phyloP scores from a whole-genome alignment of 768 basidiomycete genomes.

The Clavaria fumosa region DNA sequence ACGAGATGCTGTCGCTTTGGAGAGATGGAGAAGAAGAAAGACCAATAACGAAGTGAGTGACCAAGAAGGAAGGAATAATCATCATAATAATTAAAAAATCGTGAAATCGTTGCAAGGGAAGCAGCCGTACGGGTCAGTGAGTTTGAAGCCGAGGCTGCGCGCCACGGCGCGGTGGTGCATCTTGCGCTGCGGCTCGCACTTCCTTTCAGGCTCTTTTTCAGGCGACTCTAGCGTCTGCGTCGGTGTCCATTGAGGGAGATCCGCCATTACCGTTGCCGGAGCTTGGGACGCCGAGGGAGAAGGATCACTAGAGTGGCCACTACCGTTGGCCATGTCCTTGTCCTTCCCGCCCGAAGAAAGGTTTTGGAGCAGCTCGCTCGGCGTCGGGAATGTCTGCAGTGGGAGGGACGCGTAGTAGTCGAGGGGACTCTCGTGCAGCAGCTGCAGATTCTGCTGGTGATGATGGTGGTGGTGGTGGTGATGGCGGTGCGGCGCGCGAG shows the following conservation, averaged over 20 bases:
- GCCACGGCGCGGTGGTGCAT: constrained; percentile 43
- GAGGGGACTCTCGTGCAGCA: neutral
- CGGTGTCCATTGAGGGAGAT: too few relatives aligned
- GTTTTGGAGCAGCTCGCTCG: constrained; percentile 43
- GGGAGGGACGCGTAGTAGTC: constrained; percentile 6
- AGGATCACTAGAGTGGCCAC: too few relatives aligned
- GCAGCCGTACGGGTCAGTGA: constrained; percentile 43
- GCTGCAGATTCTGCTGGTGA: neutral
- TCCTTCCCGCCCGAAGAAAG: too few relatives aligned
- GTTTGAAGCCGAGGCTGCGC: constrained; percentile 37
- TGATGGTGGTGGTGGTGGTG: constrained; percentile 2
- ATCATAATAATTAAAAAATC: too few relatives aligned
- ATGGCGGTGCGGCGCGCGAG: too few relatives aligned
- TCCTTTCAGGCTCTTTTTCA: constrained; percentile 12
- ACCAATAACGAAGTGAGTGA: constrained; percentile 1
- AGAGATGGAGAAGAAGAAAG: constrained; percentile 5
- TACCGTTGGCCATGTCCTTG: too few relatives aligned
- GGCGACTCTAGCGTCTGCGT: too few relatives aligned
- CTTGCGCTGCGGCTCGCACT: constrained; percentile 36
- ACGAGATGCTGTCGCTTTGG: constrained; percentile 52
- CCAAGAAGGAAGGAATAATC: too few relatives aligned
- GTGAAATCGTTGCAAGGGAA: too few relatives aligned
- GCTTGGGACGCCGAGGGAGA: too few relatives aligned
- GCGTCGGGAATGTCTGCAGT: constrained; percentile 43
- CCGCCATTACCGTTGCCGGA: too few relatives aligned